Percentiles rank a stretch among this genome's conserved stretches.
These are phyloP conservation scores for Puccinia novopanici DNA, from an alignment of 1,284 basidiomycete species.

Conservation along the genomic window DNA sequence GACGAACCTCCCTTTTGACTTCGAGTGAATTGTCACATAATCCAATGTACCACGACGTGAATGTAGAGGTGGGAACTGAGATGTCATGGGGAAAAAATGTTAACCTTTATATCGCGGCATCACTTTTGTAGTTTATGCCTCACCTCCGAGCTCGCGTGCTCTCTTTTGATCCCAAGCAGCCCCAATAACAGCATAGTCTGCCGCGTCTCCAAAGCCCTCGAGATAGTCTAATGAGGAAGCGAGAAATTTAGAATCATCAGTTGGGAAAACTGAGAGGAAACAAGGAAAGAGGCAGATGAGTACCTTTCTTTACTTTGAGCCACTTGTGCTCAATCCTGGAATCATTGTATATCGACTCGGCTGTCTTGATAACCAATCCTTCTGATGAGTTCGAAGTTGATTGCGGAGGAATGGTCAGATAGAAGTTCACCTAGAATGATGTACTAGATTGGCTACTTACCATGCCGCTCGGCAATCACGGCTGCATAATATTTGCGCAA, in stretches of 20 bases:
- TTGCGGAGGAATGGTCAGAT: background rate
- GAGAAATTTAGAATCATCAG: background rate
- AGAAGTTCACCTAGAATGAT: background rate
- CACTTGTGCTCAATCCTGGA: conserved; percentile 64
- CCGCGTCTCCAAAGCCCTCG: conserved; percentile 73
- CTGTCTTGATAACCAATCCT: conserved; percentile 76
- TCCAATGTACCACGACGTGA: conserved; percentile 77
- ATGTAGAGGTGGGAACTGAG: conserved; percentile 70
- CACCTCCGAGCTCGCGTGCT: conserved; percentile 73
- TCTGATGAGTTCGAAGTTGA: conserved; percentile 56
- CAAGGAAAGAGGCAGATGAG: background rate
- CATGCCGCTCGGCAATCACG: conserved; percentile 52
- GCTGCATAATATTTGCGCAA: conserved; percentile 52
- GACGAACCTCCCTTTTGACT: conserved; percentile 12
- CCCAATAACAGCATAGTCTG: conserved; percentile 75
- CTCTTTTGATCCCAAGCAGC: conserved; percentile 76
- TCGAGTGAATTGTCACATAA: conserved; percentile 60
- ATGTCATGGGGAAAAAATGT: background rate
- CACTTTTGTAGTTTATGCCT: conserved; percentile 50
- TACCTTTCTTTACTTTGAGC: conserved; percentile 69
- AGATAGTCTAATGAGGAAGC: conserved; percentile 77
- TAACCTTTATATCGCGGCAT: background rate
- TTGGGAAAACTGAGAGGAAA: background rate
- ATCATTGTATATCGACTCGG: conserved; percentile 69
- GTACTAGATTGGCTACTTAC: background rate